Base-by-base conservation (phyloP, 2,329 filamentous ascomycete genomes). In the Fusarium chuoi region DNA sequence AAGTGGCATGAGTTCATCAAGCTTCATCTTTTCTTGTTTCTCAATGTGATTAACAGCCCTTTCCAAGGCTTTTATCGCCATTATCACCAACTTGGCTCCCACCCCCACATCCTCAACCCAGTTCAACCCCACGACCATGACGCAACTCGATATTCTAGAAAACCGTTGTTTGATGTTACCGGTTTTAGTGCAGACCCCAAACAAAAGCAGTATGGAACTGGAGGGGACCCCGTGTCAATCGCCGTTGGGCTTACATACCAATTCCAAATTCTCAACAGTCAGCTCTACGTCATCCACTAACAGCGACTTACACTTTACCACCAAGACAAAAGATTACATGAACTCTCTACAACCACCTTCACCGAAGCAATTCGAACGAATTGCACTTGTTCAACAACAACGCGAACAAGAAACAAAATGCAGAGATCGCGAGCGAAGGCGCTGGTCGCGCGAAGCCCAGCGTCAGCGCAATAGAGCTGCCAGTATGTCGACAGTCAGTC, bases 291-390 rank as follows among this genome's bases (percentile, higher is more conserved):
- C 75, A 68, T 78, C 68, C 38, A 35, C 61, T 51, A 48, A 28
- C 44, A 38, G 35, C 41, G 39, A 46, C 52, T 71, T 68, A 33
- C 51, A 35, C 13, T 71, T 52, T 46, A 73, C 67, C 45, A 62
- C 71, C 56, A 81, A 79, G 62, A 77, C 78, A 55, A 83, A 84
- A 71, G 80, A 83, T 67, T 89, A 89, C 76, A 82, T 89, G 80
- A 86, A 87, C 64, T 86, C 86, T 15, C 80, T 89, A 17, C 81
- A 85, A 26, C 82, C 84, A 48, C 87, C 87, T 5, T 85, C 86
- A 3, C 73, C 71, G 35, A 81, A 85, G 36, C 83, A 86, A 64
- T 86, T 89, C 39, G 80, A 84, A 68, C 83, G 83, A 66, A 88
- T 91, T 54, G 81, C 84, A 39, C 80, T 80, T 26, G 80, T 88